Conservation (phyloP, 2,329 filamentous ascomycete genomes). For the Beauveria caledonica region DNA sequence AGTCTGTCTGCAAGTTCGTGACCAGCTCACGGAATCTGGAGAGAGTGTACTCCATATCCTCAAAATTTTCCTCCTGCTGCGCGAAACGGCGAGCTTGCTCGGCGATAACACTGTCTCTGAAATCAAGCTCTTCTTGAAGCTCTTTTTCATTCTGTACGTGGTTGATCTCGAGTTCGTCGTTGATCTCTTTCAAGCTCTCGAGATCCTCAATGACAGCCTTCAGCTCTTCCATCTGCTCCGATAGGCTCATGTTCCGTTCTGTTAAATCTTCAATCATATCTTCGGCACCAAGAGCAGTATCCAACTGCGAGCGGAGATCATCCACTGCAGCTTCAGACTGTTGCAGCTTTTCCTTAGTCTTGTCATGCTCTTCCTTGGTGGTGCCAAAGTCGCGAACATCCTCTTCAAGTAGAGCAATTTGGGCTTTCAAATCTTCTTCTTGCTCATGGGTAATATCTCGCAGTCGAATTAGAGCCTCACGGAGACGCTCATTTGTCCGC, state of each 20-base stretch:
- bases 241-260: conserved; percentile 75
- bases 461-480: conserved; percentile 74
- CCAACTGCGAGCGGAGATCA: conserved; percentile 83
- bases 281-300: conserved; percentile 79
- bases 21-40: conserved; percentile 85
- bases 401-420: conserved; percentile 65
- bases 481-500: conserved; percentile 76
- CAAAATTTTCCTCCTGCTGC: conserved; percentile 71
- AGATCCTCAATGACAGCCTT: conserved; percentile 77
- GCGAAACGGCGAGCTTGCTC: conserved; percentile 67
- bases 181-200: conserved; percentile 83
- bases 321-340: conserved; percentile 69
- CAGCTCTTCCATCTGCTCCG: conserved; percentile 76
- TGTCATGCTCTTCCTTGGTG: conserved; percentile 61
- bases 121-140: conserved; percentile 86
- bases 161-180: conserved; percentile 88
- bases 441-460: conserved; percentile 82
- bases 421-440: conserved; percentile 67
- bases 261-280: conserved; percentile 91
- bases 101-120: conserved; percentile 74
- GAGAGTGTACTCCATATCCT: conserved; percentile 85
- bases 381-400: conserved; percentile 60
- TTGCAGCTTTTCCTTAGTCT: conserved; percentile 63
- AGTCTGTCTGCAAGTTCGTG: conserved; percentile 71
- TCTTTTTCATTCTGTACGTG: conserved; percentile 91